A percentile compares a stretch with the other conserved stretches of the same genome.
These are phyloP conservation scores for Blumeria hordei DNA, from an alignment of 2,329 filamentous ascomycete species.

Conservation along the genomic window DNA sequence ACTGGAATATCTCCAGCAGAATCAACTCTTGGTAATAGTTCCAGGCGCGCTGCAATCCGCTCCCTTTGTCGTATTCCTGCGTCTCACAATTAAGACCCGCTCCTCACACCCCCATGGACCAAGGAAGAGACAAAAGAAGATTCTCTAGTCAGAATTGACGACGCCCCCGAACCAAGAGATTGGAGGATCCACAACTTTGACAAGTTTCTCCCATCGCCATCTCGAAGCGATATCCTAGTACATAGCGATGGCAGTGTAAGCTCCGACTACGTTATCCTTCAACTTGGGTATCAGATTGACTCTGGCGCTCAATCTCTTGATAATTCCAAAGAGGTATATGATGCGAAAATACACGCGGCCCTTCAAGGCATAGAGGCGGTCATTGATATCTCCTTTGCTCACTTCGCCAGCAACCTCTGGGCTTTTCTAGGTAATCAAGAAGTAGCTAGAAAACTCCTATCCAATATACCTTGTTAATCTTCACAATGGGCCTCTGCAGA, in stretches of 20 bases:
- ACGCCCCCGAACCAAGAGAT: neutral
- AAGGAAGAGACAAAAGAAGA: neutral
- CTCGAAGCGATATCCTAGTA: neutral
- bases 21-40: neutral
- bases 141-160: neutral
- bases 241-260: neutral
- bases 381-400: neutral
- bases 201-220: no score
- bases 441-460: neutral
- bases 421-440: neutral
- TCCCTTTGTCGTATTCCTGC: neutral
- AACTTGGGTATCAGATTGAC: neutral
- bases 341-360: neutral
- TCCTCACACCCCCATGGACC: neutral
- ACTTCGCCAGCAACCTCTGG: neutral
- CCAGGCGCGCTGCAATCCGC: neutral
- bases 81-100: neutral
- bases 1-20: neutral
- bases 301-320: neutral
- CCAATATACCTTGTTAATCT: neutral
- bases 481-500: conserved; percentile 3
- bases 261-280: neutral
- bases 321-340: neutral
- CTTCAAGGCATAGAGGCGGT: neutral
- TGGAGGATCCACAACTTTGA: no score